phyloP scores from a whole-genome alignment of 306 rosid species.

The Carpinus fangiana region DNA sequence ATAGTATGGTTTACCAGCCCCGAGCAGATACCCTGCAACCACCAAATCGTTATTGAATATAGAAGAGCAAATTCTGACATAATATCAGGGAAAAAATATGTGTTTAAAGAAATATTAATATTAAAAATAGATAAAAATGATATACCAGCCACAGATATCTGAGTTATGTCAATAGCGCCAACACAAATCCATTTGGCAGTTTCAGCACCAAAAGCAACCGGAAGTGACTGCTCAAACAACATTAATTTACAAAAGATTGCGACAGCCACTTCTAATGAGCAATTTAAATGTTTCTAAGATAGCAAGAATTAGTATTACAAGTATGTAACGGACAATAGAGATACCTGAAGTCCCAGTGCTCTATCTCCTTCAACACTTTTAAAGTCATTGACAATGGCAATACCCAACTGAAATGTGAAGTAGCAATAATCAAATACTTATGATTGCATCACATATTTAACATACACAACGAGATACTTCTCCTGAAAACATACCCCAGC shows the following conservation, averaged over 20 bases:
- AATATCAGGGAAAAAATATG: not conserved
- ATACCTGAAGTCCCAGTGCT: conserved; percentile 97
- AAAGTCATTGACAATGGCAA: conserved; percentile 96
- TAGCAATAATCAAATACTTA: conserved; percentile 12
- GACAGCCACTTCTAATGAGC: conserved; percentile 13
- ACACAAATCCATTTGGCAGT: conserved; percentile 99
- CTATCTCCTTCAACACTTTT: conserved; percentile 98
- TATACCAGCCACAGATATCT: conserved; percentile 82
- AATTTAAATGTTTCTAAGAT: conserved; percentile 19
- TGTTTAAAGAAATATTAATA: not conserved
- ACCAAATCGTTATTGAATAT: conserved; percentile 3
- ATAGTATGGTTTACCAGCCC: conserved; percentile 84
- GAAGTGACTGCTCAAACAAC: conserved; percentile 76
- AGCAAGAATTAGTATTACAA: conserved; percentile 1
- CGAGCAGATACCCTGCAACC: conserved; percentile 79
- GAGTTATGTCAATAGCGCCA: conserved; percentile 95
- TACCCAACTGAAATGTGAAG: conserved; percentile 69
- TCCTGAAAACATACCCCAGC: conserved; percentile 77
- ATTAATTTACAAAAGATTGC: conserved; percentile 32
- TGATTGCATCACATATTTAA: conserved; percentile 12
- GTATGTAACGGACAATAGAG: conserved; percentile 11
- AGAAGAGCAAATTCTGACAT: not conserved
- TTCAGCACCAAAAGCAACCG: conserved; percentile 95
- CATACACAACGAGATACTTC: conserved; percentile 24
- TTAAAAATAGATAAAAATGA: conserved; percentile 17